These are phyloP conservation scores for Cystobasidiaceae sp. DNA, from an alignment of 1,284 basidiomycete species.

Conservation along the genomic window DNA sequence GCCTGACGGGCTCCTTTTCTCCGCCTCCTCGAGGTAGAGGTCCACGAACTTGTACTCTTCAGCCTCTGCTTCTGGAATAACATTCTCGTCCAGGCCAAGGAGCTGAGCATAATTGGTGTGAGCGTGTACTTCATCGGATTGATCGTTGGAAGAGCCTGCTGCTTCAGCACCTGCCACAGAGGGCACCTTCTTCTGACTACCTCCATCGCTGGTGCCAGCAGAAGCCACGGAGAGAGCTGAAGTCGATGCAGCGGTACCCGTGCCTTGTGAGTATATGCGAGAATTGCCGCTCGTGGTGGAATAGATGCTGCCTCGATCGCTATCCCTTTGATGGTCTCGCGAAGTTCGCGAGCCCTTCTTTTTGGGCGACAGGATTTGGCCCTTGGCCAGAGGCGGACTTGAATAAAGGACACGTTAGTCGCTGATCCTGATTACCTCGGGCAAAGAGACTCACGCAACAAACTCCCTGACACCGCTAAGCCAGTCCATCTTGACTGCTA, in stretches of 20 bases:
- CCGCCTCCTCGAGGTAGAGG: too few species aligned
- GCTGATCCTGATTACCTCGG: background rate
- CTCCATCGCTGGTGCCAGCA: too few species aligned
- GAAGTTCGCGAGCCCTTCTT: background rate
- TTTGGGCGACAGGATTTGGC: constrained; percentile 19
- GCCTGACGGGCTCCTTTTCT: too few species aligned
- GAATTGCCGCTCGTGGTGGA: background rate
- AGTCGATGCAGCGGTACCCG: background rate
- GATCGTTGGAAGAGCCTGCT: too few species aligned
- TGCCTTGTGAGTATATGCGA: constrained; percentile 1
- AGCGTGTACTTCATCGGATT: too few species aligned
- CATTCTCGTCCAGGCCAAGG: too few species aligned
- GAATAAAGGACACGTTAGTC: background rate
- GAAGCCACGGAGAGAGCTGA: background rate
- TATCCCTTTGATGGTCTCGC: background rate
- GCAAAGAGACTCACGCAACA: constrained; percentile 33
- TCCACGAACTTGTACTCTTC: too few species aligned
- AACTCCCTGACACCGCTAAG: constrained; percentile 37
- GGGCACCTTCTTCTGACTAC: too few species aligned
- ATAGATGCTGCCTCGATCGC: background rate
- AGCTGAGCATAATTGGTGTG: too few species aligned
- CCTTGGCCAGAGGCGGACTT: constrained; percentile 19
- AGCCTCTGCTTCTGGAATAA: too few species aligned
- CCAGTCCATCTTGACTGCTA: constrained; percentile 41
- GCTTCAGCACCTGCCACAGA: too few species aligned